phyloP scores from a whole-genome alignment of 352 stramenopile species.

The Phytopythium kandeliae region DNA sequence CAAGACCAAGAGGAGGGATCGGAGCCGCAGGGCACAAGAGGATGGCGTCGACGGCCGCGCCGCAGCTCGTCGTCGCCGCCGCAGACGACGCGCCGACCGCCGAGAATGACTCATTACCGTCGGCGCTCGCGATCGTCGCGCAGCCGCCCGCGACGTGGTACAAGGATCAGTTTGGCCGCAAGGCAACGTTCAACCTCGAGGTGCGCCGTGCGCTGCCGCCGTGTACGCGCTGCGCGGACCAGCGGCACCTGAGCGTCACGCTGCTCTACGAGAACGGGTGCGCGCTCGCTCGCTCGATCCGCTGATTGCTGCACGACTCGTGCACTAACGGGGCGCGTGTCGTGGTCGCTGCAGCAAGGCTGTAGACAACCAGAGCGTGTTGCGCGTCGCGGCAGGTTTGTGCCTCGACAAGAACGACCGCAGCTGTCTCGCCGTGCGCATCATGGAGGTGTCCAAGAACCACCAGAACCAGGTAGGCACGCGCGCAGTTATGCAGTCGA shows the following conservation, averaged over 20 bases:
- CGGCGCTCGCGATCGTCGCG: slow-evolving; percentile 40
- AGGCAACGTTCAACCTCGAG: slow-evolving; percentile 58
- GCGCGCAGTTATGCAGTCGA: too few species aligned
- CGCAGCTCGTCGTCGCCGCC: background rate
- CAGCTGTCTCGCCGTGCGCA: slow-evolving; percentile 52
- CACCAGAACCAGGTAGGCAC: slow-evolving; percentile 72
- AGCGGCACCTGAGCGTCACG: slow-evolving; percentile 50
- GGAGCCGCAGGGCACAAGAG: too few species aligned
- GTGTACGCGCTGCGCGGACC: slow-evolving; percentile 41
- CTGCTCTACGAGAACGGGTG: slow-evolving; percentile 69
- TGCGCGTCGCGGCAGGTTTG: slow-evolving; percentile 51
- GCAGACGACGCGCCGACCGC: background rate
- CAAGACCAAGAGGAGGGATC: background rate
- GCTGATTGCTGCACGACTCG: background rate
- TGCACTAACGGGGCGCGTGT: too few species aligned
- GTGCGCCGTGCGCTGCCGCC: slow-evolving; percentile 22
- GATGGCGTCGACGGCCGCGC: background rate
- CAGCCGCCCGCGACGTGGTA: slow-evolving; percentile 68
- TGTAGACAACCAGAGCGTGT: slow-evolving; percentile 74
- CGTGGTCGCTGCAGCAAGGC: slow-evolving; percentile 28
- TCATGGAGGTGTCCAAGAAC: slow-evolving; percentile 82
- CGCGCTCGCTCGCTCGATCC: background rate
- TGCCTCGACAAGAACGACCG: slow-evolving; percentile 52
- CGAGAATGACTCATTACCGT: slow-evolving; percentile 1
- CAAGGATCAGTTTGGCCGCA: slow-evolving; percentile 76